These are phyloP conservation scores for Fraxinus albicans DNA, from an alignment of 305 asterid genomes.

Conservation along the genomic window DNA sequence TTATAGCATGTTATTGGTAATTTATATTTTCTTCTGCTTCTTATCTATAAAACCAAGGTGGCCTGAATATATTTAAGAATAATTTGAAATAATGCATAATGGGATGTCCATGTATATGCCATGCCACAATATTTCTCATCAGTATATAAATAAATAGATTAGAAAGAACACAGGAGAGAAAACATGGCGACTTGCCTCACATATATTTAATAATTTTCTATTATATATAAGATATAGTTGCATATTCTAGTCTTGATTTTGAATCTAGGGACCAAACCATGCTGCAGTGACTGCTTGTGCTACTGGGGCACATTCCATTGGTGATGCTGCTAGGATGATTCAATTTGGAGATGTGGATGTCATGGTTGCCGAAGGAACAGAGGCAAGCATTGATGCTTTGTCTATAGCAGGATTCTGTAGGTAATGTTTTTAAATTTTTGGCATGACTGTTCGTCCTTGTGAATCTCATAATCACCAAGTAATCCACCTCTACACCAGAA, in stretches of 20 bases:
- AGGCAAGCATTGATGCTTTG: slow-evolving; percentile 95
- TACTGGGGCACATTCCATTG: slow-evolving; percentile 94
- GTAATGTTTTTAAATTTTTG: slow-evolving; percentile 38
- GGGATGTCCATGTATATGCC: background rate
- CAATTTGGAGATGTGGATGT: slow-evolving; percentile 96
- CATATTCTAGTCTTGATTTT: slow-evolving; percentile 50
- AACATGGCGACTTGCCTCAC: background rate
- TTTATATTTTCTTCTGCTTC: slow-evolving; percentile 2
- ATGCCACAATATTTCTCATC: background rate
- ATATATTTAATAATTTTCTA: slow-evolving; percentile 2
- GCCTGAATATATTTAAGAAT: slow-evolving; percentile 2
- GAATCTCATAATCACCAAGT: background rate
- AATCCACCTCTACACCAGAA: background rate
- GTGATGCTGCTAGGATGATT: slow-evolving; percentile 96
- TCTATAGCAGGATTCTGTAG: slow-evolving; percentile 97
- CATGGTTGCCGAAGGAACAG: slow-evolving; percentile 99
- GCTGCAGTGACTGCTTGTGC: slow-evolving; percentile 99
- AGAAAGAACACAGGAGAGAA: background rate
- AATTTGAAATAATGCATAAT: background rate
- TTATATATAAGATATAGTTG: slow-evolving; percentile 29
- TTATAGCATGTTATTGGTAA: background rate
- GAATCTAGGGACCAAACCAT: slow-evolving; percentile 99
- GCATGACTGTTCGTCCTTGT: slow-evolving; percentile 9
- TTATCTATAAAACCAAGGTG: background rate
- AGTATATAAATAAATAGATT: background rate